Evolutionary conservation across 2,329 filamentous ascomycete genomes (phyloP).

Genomic region (Fusarium napiforme): DNA sequence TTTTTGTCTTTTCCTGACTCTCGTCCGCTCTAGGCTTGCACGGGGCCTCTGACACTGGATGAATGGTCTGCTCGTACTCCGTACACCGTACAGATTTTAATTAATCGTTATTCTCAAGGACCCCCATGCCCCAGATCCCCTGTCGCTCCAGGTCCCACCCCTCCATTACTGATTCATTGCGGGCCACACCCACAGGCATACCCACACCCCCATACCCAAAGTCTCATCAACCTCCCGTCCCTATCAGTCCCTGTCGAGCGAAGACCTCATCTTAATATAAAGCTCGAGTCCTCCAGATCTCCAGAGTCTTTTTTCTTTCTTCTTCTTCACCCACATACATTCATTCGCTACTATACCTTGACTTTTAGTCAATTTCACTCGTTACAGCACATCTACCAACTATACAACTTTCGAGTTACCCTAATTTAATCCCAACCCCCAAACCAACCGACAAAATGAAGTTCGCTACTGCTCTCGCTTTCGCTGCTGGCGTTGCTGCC

Average conservation of each 20-base stretch:
- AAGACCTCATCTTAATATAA: conserved; percentile 56
- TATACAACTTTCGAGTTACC: conserved; percentile 48
- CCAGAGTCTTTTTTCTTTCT: conserved; percentile 50
- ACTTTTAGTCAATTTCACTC: conserved; percentile 47
- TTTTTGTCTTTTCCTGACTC: conserved; percentile 10
- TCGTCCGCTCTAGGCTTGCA: conserved; percentile 9
- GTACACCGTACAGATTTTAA: conserved; percentile 8
- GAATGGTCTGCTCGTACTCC: not conserved
- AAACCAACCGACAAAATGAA: conserved; percentile 68
- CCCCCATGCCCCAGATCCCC: conserved; percentile 8
- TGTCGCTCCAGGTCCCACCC: conserved; percentile 14
- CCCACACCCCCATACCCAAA: conserved; percentile 17
- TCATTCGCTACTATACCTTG: conserved; percentile 44
- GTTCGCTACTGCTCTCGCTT: conserved; percentile 65
- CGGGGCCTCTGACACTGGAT: not conserved
- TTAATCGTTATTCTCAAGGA: conserved; percentile 18
- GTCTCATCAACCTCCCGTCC: conserved; percentile 39
- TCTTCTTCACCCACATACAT: conserved; percentile 56
- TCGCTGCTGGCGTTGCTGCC: conserved; percentile 65
- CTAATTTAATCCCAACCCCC: conserved; percentile 50
- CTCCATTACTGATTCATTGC: conserved; percentile 12
- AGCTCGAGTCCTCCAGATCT: conserved; percentile 57
- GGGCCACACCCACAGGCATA: conserved; percentile 10
- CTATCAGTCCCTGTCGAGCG: conserved; percentile 16
- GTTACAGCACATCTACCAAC: conserved; percentile 41